Evolutionary conservation across 2,329 filamentous ascomycete genomes (phyloP).

Genomic region (Trichoderma guizhouense): DNA sequence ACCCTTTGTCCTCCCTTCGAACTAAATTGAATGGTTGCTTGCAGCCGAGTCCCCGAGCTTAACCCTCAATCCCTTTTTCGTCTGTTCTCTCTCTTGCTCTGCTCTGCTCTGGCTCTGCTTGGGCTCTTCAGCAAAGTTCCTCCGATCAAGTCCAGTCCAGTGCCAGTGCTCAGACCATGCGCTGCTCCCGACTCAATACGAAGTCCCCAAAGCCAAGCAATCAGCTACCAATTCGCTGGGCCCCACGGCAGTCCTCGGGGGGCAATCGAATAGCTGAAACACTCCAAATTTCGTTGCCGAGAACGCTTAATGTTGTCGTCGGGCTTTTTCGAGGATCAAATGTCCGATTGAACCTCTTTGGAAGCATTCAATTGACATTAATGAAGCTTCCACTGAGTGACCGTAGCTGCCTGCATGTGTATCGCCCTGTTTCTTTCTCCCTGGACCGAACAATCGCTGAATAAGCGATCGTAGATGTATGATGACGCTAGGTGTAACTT

Average conservation of each 20-base stretch:
- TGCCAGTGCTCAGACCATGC: conserved; percentile 13
- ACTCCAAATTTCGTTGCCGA: background rate
- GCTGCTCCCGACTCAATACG: background rate
- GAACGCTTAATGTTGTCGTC: background rate
- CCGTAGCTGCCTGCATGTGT: background rate
- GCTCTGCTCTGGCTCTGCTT: background rate
- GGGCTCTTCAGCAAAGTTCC: background rate
- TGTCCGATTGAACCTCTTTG: background rate
- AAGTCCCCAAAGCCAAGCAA: background rate
- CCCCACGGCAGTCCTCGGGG: background rate
- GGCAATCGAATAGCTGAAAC: background rate
- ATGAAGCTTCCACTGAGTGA: background rate
- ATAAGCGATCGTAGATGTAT: conserved; percentile 9
- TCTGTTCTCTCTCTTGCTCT: background rate
- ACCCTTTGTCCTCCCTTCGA: background rate
- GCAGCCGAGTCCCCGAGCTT: background rate
- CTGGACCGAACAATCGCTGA: background rate
- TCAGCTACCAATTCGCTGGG: background rate
- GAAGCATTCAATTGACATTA: background rate
- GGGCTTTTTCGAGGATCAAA: background rate
- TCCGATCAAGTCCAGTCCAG: background rate
- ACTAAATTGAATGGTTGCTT: background rate
- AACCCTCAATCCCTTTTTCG: background rate
- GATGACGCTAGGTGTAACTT: background rate
- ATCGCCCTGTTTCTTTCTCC: background rate